phyloP scores from a whole-genome alignment of 2,329 filamentous ascomycete genomes.

The Calonectria hawksworthii region DNA sequence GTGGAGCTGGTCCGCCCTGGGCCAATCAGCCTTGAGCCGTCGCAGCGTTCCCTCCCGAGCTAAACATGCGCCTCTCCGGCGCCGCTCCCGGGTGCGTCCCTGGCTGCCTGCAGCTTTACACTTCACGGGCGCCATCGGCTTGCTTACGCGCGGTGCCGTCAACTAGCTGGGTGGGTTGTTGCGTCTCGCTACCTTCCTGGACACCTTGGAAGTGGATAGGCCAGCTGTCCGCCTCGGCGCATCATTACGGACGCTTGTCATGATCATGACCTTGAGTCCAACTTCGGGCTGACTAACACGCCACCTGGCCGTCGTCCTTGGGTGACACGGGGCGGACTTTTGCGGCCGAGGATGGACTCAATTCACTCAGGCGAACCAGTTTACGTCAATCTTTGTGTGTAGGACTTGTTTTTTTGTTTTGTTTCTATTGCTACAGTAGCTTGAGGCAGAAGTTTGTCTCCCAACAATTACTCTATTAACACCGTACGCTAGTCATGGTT shows the following conservation, averaged over 20 bases:
- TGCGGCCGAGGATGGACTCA: neutral
- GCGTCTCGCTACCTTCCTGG: conserved; percentile 14
- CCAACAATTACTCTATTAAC: neutral
- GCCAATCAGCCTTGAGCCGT: conserved; percentile 3
- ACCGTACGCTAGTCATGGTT: neutral
- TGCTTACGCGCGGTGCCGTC: conserved; percentile 4
- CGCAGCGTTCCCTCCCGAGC: neutral
- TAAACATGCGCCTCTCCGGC: conserved; percentile 8
- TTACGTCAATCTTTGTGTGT: neutral
- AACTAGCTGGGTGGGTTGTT: conserved; percentile 12
- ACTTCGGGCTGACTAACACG: conserved; percentile 6
- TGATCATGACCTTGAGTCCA: neutral
- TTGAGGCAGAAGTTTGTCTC: neutral
- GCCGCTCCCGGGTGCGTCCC: conserved; percentile 3
- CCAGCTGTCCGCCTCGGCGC: conserved; percentile 22
- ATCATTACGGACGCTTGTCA: conserved; percentile 15
- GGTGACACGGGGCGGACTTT: neutral
- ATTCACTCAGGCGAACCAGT: neutral
- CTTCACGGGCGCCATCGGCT: conserved; percentile 6
- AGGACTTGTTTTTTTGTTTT: neutral
- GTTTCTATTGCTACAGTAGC: neutral
- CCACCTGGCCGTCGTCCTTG: neutral
- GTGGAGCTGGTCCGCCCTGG: neutral
- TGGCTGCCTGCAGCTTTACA: neutral
- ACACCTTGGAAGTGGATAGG: conserved; percentile 12